Evolutionary conservation across 495 filamentous ascomycete genomes (phyloP).

Genomic region (Aspergillus diversus): DNA sequence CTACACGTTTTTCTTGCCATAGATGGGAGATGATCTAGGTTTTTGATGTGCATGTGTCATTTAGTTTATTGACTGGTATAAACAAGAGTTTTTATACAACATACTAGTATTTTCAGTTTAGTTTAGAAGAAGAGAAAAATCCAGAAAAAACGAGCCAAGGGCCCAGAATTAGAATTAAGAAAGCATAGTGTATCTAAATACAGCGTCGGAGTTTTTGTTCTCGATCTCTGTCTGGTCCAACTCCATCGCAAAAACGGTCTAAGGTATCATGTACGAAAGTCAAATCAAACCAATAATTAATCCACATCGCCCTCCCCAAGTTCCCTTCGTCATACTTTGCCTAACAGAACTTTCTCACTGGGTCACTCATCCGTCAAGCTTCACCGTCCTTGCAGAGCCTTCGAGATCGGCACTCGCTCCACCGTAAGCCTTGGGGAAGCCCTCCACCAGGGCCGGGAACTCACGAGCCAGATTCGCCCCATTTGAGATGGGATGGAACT

Average conservation of each 20-base stretch:
- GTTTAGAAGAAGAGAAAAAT: too few relatives aligned
- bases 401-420: slow-evolving; percentile 59
- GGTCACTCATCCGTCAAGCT: slow-evolving; percentile 21
- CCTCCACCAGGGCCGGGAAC: slow-evolving; percentile 60
- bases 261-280: neutral
- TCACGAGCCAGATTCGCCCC: slow-evolving; percentile 70
- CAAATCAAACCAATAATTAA: neutral
- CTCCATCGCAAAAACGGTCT: slow-evolving; percentile 2
- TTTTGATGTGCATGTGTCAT: too few relatives aligned
- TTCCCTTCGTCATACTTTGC: neutral
- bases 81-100: too few relatives aligned
- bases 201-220: neutral
- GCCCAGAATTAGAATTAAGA: too few relatives aligned
- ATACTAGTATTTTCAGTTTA: too few relatives aligned
- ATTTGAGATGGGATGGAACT: slow-evolving; percentile 81
- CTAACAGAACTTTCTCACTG: neutral
- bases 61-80: too few relatives aligned
- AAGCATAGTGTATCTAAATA: too few relatives aligned
- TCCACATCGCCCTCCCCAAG: neutral
- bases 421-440: slow-evolving; percentile 69
- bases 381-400: slow-evolving; percentile 34
- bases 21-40: too few relatives aligned
- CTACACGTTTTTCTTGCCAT: too few relatives aligned
- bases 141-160: too few relatives aligned
- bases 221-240: slow-evolving; percentile 1